Base-by-base conservation (phyloP, 805 yeast species). In the Schizosaccharomyces osmophilus region DNA sequence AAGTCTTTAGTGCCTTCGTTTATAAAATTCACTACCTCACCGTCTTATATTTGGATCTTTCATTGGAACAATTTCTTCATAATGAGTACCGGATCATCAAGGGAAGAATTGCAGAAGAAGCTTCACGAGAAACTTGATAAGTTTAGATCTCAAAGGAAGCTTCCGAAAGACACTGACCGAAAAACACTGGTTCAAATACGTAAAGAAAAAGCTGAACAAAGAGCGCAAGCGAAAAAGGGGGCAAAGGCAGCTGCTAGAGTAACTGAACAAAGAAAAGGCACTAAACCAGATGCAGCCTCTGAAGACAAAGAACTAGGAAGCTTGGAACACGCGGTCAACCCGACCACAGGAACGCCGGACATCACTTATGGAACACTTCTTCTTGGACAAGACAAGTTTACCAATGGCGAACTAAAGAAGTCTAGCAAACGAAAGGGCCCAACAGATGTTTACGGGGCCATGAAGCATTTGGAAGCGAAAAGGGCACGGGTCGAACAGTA, bases 131-230 rank as follows among this genome's bases (percentile, higher is more conserved):
- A 82, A 70, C 89, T 93, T 65, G 78, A 75, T 62, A 73, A 73
- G 8, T 68, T 93, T 73, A 81, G 82, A 66, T 88, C 83, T 62
- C 84, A 80, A 72, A 82, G 99, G 70, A 89, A 84, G 68, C 98
- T 97, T 1, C 93, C 94, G 0, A 97, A 97, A 1, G 74, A 89
- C 0, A 83, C 81, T 58, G 81, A 77, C 4, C 75, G 97, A 71
- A 94, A 87, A 66, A 89, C 84, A 54, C 82, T 85, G 60, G 73
- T 86, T 61, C 82, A 78, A 45, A 85, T 82, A 66, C 79, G 95
- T 64, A 75, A 75, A 64, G 69, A 68, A 60, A 66, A 64, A 29
- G 64, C 59, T 9, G 77, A 75, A 64, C 77, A 74, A 61, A 79
- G 77, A 62, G 66, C 71, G 62, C 78, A 75, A 15, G 72, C 65